Evolutionary conservation across 495 filamentous ascomycete species (phyloP), one percentile per base, ranked within the genome.

Genomic region (Sordaria brevicollis): DNA sequence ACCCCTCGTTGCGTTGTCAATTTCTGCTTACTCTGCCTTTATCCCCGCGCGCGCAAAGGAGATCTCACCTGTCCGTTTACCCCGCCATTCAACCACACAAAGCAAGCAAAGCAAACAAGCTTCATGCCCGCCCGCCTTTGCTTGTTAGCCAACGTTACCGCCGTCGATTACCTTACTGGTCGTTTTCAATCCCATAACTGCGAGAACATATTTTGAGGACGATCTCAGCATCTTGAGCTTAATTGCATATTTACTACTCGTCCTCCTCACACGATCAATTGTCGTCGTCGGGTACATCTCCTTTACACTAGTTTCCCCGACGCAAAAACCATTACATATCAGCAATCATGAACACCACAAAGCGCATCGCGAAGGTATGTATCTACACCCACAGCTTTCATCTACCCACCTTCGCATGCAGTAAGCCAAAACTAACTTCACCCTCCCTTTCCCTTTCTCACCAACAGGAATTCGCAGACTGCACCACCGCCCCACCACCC

Each of bases 391-490:
- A 17, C 54, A 1, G 13, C 38, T 41, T 43, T 5, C 35, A 11
- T 35, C 38, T 7, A 70, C 43, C 25, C 25, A 65, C 34, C 31
- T 5, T 54, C 38, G 38, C 43, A 29, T 65, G 35, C 21, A 33
- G 25, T 1, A 25, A 25, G 25, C 49, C 35, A 34, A 17, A 35
- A n/a, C 36, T 39, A 33, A 73, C 33, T 21, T n/a, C 11, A 0
- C 35, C 54, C 2, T 34, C 41, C 11, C 31, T n/a, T 35, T 35
- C 34, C 39, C 19, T n/a, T n/a, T n/a, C n/a, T n/a, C n/a, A n/a
- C n/a, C n/a, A n/a, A n/a, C 71, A 96, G 92, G 92, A 96, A 78
- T 84, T 92, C 41, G 81, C 81, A 37, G 91, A 94, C 74, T 88
- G 93, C 77, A 86, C 82, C 43, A 79, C 80, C 68, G 82, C 81